Percentiles rank a stretch among this genome's conserved stretches.
Evolutionary conservation across 148 eudicot genomes (phyloP).

Genomic region (Rhododendron henanense): DNA sequence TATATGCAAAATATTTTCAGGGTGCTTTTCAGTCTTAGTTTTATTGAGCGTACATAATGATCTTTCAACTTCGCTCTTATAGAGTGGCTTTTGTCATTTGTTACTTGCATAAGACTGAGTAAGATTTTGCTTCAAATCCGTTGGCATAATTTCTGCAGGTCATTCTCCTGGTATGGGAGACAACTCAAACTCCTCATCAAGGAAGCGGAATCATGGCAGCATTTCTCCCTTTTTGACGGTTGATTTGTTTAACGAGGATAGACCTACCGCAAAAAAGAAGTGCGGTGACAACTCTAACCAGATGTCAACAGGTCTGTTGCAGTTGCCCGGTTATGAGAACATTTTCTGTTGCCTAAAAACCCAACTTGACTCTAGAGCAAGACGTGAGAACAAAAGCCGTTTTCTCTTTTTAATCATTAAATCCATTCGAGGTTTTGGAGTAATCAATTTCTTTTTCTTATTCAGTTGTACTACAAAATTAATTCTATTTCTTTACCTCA

Average conservation of each 20-base stretch:
- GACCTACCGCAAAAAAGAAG: conserved; percentile 13
- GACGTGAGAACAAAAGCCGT: not conserved
- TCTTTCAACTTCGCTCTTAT: not conserved
- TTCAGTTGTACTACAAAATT: not conserved
- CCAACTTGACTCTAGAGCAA: not conserved
- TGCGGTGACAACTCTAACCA: conserved; percentile 5
- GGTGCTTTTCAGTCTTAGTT: not conserved
- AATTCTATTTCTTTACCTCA: not conserved
- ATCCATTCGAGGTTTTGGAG: not conserved
- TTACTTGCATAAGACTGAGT: not conserved
- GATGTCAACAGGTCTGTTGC: conserved; percentile 22
- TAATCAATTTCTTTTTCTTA: not conserved
- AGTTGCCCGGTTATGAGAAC: not conserved
- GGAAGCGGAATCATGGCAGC: conserved; percentile 29
- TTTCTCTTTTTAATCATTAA: not conserved
- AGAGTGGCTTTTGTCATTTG: not conserved
- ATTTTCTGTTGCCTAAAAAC: not conserved
- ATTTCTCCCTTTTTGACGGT: conserved; percentile 1
- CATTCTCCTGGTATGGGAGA: conserved; percentile 8
- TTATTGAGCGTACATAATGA: not conserved
- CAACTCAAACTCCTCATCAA: conserved; percentile 12
- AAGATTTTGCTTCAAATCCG: not conserved
- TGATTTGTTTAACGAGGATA: not conserved
- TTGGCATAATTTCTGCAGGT: conserved; percentile 12
- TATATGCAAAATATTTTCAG: not conserved